Evolutionary conservation across 2,329 filamentous ascomycete genomes (phyloP), one percentile per base, ranked within the genome.

Genomic region (Chrysosporium queenslandicum): DNA sequence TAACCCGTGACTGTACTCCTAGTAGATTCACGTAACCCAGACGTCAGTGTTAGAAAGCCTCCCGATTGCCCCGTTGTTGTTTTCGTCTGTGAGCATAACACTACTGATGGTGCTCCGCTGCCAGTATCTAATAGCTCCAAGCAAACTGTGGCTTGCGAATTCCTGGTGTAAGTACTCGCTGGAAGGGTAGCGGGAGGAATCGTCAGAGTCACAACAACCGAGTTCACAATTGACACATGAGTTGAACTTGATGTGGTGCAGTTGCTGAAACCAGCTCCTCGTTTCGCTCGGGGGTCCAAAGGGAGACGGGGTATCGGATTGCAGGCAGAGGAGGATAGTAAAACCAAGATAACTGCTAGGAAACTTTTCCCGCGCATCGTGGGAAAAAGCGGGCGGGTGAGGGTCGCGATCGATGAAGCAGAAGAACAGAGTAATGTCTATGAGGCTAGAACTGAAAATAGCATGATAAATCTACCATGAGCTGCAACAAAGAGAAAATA

Each of bases 161-260:
- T 25, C 14, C 5, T 4, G n/a, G 27, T 18, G 14, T 21, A 7
- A 36, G 46, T 46, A 11, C 29, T 42, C 12, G 30, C 20, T 16
- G 46, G 14, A 37, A 11, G n/a, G 8, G 27, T 4, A 32, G 27
- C 42, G 6, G 50, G 50, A 25, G 50, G 50, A 21, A 55, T 25
- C n/a, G 54, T 53, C 23, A 55, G 40, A 2, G 54, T 55, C 45
- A 55, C 29, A 9, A 55, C 42, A 20, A 48, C 46, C 21, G 50
- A 39, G 16, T 50, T 49, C 3, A 53, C 32, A 4, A 45, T 25
- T 16, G 46, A 37, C 12, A 53, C 25, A 14, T 27, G 46, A 6
- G 32, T 34, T 12, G 45, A 30, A 14, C 16, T 37, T 11, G 50
- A 27, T 20, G 32, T 29, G 14, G 49, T 45, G 40, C 18, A 20